Evolutionary conservation across 1,139 yeast genomes (phyloP).

Genomic region (Suhomyces choctaworum): DNA sequence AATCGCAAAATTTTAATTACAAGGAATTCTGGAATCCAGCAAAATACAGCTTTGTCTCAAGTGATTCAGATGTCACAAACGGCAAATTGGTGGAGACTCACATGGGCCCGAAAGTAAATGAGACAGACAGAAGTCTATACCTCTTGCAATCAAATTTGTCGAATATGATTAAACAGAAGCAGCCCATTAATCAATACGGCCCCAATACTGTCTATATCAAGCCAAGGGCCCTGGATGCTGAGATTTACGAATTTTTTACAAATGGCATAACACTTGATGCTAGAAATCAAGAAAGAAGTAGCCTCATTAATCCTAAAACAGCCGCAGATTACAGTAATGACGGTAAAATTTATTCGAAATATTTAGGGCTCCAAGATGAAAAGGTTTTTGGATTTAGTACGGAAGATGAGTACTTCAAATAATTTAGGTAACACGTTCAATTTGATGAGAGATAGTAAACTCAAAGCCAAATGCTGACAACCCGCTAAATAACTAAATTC

Average conservation of each 20-base stretch:
- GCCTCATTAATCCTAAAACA: not conserved
- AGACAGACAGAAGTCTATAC: constrained; percentile 12
- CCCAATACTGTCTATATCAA: constrained; percentile 16
- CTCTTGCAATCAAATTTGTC: constrained; percentile 10
- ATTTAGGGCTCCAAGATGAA: constrained; percentile 31
- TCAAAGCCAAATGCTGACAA: no score
- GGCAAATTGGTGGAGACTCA: not conserved
- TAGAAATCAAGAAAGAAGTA: not conserved
- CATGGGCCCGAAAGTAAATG: not conserved
- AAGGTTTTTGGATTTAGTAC: constrained; percentile 24
- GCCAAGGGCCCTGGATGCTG: no score
- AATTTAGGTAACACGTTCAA: no score
- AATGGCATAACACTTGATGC: not conserved
- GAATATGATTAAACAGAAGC: not conserved
- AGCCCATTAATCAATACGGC: not conserved
- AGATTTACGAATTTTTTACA: constrained; percentile 20
- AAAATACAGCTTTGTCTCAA: not conserved
- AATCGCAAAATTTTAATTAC: no score
- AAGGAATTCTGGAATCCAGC: no score
- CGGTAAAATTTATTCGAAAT: constrained; percentile 24
- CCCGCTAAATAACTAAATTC: no score
- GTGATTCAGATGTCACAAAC: not conserved
- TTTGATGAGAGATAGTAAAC: no score
- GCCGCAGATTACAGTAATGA: constrained; percentile 17
- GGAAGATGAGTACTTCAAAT: constrained; percentile 33